Evolutionary conservation across 495 filamentous ascomycete species (phyloP), one percentile per base, ranked within the genome.

Genomic region (Aspergillus asperescens): DNA sequence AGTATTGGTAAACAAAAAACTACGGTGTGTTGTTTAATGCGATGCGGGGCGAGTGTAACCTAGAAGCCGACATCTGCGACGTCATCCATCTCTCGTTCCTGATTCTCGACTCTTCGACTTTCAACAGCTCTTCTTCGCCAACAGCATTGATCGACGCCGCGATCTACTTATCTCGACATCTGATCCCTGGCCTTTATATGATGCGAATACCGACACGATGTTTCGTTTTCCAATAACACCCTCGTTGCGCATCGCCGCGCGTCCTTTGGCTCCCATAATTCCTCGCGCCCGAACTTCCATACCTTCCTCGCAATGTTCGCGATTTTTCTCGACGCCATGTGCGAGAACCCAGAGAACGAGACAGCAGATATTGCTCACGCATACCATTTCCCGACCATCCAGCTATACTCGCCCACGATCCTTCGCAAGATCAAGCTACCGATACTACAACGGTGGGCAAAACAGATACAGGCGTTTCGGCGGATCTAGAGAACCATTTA

Each of bases 401-500:
- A 23, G 7, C 13, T 22, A 19, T 7, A 25, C 24, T 18, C 40
- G 20, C 19, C 29, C 38, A 32, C 58, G 53, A 25, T 43, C 55
- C 10, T 69, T 67, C 35, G 56, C 60, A 15, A 54, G 45, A 23
- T 63, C 60, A n/a, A 27, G 31, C 6, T 43, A 23, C 0, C 50
- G 28, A 19, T 29, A 25, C 47, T 48, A 52, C 22, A 53, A 51
- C 42, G 43, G 57, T 39, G 41, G 55, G 34, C 32, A 49, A 13
- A 55, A 62, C 38, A 59, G 46, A 22, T 74, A 74, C 50, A 64
- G 62, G 38, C 64, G 69, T 13, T 72, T 72, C 52, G 52, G 50
- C 25, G 50, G 57, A n/a, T 25, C 20, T 1, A 49, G 54, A 7
- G 56, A 56, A 28, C 48, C 67, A 3, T 19, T 64, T 1, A 16